Base-by-base conservation (phyloP, 108 stramenopile genomes). In the Skeletonema tropicum region DNA sequence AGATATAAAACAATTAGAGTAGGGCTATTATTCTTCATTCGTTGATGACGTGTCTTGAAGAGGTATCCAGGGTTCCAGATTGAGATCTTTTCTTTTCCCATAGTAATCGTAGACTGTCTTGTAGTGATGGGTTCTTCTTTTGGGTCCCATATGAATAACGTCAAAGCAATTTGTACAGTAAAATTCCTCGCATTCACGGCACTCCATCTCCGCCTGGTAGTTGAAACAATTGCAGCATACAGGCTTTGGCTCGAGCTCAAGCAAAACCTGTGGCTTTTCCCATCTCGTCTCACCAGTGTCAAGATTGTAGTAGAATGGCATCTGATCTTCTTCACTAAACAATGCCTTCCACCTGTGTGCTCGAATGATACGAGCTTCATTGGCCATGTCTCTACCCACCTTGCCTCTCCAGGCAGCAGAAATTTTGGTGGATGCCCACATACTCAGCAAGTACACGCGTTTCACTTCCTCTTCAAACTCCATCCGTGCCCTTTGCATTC, bases 261-360 rank as follows among this genome's bases (percentile, higher is more conserved):
- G 87, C 15, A 93, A 60, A 39, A 86, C 84, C 59, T 92, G 88
- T 32, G 93, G 95, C 57, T 88, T 83, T 55, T 94, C 81, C 91
- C 94, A 94, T 15, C 89, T 72, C 15, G 94, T 88, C 73, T 95
- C 94, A 5, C 94, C 94, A 2, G 87, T 90, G 60, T 85, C 78
- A 61, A 86, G 74, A 79, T 92, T 90, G 83, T 92, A 94, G 79
- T 92, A 96, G 66, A 92, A 94, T 7, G 60, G 26, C 57, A 57
- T 57, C 57, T 58, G 71, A 42, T 77, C 68, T 15, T 83, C 74
- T 7, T 77, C 71, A 62, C 83, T 79, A 65, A 58, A 88, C 77
- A 92, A 77, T 26, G 85, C 80, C 70, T 91, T 91, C 92, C 92
- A 92, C 46, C 89, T 48, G 3, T 73, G 75, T 52, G 74, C 80